These are phyloP conservation scores for Acrocalymma vagum DNA, from an alignment of 2,329 filamentous ascomycete genomes.

Conservation along the genomic window DNA sequence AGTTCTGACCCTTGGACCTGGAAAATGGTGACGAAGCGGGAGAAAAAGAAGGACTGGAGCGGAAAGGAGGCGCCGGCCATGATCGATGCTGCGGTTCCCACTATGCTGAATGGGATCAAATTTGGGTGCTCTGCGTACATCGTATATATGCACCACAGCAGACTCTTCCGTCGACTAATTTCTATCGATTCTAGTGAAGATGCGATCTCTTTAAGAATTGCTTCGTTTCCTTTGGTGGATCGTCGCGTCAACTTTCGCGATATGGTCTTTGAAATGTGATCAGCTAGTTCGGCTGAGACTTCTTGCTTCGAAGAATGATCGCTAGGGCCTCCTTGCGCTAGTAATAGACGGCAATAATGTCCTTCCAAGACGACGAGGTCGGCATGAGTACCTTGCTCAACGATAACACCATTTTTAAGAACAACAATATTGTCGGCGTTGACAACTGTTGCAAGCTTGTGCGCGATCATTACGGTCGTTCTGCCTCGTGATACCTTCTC, in stretches of 20 bases:
- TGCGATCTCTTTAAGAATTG: constrained; percentile 1
- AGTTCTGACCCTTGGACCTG: constrained; percentile 18
- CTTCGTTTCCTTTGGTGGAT: constrained; percentile 5
- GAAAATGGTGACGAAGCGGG: constrained; percentile 22
- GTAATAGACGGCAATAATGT: constrained; percentile 9
- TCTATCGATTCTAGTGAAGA: constrained; percentile 8
- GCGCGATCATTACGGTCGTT: constrained; percentile 92
- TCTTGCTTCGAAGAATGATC: constrained; percentile 3
- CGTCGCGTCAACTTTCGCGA: constrained; percentile 8
- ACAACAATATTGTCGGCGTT: constrained; percentile 95
- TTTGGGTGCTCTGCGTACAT: constrained; percentile 10
- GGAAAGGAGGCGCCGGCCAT: constrained; percentile 8
- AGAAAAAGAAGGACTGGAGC: constrained; percentile 23
- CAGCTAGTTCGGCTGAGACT: not conserved
- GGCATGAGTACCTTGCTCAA: constrained; percentile 88
- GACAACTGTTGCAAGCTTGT: constrained; percentile 89
- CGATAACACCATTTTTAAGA: constrained; percentile 78
- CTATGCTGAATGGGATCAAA: constrained; percentile 4
- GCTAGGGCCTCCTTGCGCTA: constrained; percentile 8
- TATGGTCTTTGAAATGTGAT: constrained; percentile 2
- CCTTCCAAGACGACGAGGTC: constrained; percentile 63
- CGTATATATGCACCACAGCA: constrained; percentile 13
- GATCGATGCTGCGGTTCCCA: constrained; percentile 1
- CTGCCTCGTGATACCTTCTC: constrained; percentile 82
- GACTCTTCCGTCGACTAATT: constrained; percentile 5